Base-by-base conservation (phyloP, 768 basidiomycete genomes). In the Sporobolomyces roseus region DNA sequence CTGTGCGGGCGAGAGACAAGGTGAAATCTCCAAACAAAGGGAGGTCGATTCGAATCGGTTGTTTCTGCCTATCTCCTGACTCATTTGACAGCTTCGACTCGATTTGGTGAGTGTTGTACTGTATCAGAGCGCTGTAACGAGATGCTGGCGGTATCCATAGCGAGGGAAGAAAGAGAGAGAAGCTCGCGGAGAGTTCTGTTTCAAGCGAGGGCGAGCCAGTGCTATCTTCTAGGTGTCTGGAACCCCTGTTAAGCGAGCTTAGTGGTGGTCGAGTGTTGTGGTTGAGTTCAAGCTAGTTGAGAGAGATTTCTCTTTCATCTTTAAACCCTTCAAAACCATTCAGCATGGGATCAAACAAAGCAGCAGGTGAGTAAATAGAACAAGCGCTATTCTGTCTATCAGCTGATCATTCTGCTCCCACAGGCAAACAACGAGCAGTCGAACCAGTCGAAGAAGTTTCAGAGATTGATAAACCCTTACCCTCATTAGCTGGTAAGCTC, bases 401-500 rank as follows among this genome's bases (percentile, higher is more conserved):
- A 14, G n/a, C n/a, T 36, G 38, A 23, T 41, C 54, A 8, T 5
- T 33, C 36, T 3, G 14, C 21, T 27, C 32, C 8, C 16, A 7
- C 35, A 60, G 58, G 58, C 32, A 51, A 60, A 53, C 49, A 41
- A 32, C 65, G 65, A 19, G n/a, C 43, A 12, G 58, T 32, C 3
- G 65, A 66, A 27, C 56, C 56, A 10, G n/a, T 32, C 3, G 65
- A 66, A 27, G 49, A 48, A 10, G n/a, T 43, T 9, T 23, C 64
- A 27, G 64, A 58, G 14, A 32, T 59, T 41, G 25, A 36, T 14
- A 25, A 27, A 27, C 33, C 53, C 49, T 9, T 41, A 41, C 65
- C 65, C 29, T 61, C 67, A 0, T 61, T 59, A 41, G 61, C 67
- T 16, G 48, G 66, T 51, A 10, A 4, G 60, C 61, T 45, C n/a